These are phyloP conservation scores for Trichoderma reesei DNA, from an alignment of 495 filamentous ascomycete genomes.

Conservation along the genomic window DNA sequence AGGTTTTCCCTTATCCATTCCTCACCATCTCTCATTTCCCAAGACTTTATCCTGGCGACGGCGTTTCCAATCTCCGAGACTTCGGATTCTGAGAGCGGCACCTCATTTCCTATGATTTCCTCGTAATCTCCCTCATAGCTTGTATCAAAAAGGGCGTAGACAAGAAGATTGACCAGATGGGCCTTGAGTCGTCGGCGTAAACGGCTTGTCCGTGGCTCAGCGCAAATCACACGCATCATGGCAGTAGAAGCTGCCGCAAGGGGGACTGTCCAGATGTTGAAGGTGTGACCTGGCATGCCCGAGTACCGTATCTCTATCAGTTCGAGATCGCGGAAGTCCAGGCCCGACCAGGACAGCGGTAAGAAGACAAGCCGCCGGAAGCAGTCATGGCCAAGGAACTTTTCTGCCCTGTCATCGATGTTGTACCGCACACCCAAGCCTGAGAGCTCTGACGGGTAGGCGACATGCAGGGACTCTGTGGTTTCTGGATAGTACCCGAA, in stretches of 20 bases:
- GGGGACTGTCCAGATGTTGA: conserved; percentile 10
- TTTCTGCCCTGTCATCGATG: conserved; percentile 5
- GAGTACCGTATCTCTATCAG: conserved; percentile 2
- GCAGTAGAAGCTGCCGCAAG: conserved; percentile 6
- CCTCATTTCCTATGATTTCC: conserved; percentile 9
- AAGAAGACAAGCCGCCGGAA: conserved; percentile 9
- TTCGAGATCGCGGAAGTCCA: conserved; percentile 7
- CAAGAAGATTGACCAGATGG: conserved; percentile 3
- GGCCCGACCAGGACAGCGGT: conserved; percentile 9
- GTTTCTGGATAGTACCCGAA: conserved; percentile 9
- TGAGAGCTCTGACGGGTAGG: not conserved
- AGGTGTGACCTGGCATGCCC: not conserved
- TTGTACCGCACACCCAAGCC: conserved; percentile 6
- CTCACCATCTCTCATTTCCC: conserved; percentile 12
- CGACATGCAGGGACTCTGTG: not conserved
- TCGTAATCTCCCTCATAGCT: conserved; percentile 9
- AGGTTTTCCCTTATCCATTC: conserved; percentile 8
- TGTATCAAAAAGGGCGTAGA: not conserved
- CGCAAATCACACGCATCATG: conserved; percentile 7
- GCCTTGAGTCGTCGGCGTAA: not conserved
- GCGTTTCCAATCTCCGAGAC: conserved; percentile 10
- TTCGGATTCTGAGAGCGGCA: conserved; percentile 8
- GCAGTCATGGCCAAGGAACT: not conserved
- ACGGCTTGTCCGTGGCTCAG: not conserved
- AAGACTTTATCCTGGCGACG: conserved; percentile 5